Evolutionary conservation across 2,329 filamentous ascomycete species (phyloP).

Genomic region (Pseudogymnoascus sp.): DNA sequence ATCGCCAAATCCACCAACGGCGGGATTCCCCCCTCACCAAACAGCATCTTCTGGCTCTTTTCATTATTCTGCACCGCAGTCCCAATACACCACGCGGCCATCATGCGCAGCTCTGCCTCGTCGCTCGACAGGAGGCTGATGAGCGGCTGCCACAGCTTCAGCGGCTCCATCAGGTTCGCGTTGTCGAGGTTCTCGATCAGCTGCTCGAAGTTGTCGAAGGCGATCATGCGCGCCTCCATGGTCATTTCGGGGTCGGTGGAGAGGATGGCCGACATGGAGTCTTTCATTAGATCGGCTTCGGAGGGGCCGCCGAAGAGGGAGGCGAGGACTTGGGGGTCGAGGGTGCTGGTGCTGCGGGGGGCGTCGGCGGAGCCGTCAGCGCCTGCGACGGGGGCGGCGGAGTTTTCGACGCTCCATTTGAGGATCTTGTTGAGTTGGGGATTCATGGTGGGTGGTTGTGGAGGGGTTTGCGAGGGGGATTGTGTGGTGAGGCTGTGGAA

Average conservation of each 20-base stretch:
- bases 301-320: constrained; percentile 76
- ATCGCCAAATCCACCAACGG: constrained; percentile 61
- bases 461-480: neutral
- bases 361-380: constrained; percentile 24
- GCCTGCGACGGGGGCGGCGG: constrained; percentile 32
- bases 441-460: constrained; percentile 22
- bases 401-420: constrained; percentile 51
- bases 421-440: constrained; percentile 31
- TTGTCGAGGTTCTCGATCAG: constrained; percentile 91
- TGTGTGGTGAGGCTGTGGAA: constrained; percentile 12
- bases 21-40: constrained; percentile 61
- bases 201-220: constrained; percentile 94
- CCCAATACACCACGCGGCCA: constrained; percentile 90
- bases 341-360: constrained; percentile 31
- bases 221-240: constrained; percentile 70
- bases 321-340: constrained; percentile 66
- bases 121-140: constrained; percentile 61
- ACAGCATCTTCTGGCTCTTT: constrained; percentile 68
- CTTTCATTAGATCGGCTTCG: constrained; percentile 87
- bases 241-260: constrained; percentile 55
- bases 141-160: constrained; percentile 78
- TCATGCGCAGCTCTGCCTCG: constrained; percentile 67
- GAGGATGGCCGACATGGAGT: constrained; percentile 70
- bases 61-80: constrained; percentile 96
- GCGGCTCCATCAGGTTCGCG: constrained; percentile 80